Percentiles rank a stretch among this genome's conserved stretches.
phyloP scores from a whole-genome alignment of 2,329 filamentous ascomycete species.

The Verticillium longisporum region DNA sequence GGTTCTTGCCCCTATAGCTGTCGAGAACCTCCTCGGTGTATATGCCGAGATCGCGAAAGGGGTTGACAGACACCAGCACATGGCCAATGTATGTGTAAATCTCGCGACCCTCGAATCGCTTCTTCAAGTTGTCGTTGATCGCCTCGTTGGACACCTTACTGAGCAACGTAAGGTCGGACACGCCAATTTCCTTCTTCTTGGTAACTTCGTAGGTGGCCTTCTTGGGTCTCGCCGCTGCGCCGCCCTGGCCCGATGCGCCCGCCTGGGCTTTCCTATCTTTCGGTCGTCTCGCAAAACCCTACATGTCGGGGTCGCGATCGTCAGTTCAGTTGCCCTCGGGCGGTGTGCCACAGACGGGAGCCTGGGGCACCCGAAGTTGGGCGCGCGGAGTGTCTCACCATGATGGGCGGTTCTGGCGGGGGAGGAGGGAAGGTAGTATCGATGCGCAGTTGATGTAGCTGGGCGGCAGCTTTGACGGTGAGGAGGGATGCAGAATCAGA shows the following conservation, averaged over 20 bases:
- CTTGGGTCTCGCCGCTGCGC: slow-evolving; percentile 62
- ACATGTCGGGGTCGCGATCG: not conserved
- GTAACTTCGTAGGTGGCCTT: slow-evolving; percentile 93
- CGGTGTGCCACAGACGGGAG: not conserved
- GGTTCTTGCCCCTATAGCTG: slow-evolving; percentile 94
- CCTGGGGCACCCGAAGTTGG: not conserved
- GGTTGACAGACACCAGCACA: slow-evolving; percentile 98
- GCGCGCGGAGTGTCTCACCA: slow-evolving; percentile 9
- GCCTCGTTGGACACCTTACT: slow-evolving; percentile 99
- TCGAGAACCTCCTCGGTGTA: slow-evolving; percentile 93
- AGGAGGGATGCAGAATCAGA: not conserved
- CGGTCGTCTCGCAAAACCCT: slow-evolving; percentile 43
- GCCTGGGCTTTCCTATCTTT: slow-evolving; percentile 37
- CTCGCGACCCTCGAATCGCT: slow-evolving; percentile 93
- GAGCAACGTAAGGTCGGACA: slow-evolving; percentile 93
- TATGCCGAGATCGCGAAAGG: slow-evolving; percentile 94
- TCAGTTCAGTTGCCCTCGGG: not conserved
- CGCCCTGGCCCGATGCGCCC: slow-evolving; percentile 25
- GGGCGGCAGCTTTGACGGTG: not conserved
- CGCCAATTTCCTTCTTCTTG: slow-evolving; percentile 99
- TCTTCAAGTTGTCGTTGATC: slow-evolving; percentile 98
- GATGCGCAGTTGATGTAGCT: not conserved
- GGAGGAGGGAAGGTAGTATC: slow-evolving; percentile 6
- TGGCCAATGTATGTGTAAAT: slow-evolving; percentile 99
- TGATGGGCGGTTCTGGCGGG: slow-evolving; percentile 12